Percentiles rank a stretch among this genome's conserved stretches.
These are phyloP conservation scores for Stemphylium vesicarium DNA, from an alignment of 2,329 filamentous ascomycete species.

Conservation along the genomic window DNA sequence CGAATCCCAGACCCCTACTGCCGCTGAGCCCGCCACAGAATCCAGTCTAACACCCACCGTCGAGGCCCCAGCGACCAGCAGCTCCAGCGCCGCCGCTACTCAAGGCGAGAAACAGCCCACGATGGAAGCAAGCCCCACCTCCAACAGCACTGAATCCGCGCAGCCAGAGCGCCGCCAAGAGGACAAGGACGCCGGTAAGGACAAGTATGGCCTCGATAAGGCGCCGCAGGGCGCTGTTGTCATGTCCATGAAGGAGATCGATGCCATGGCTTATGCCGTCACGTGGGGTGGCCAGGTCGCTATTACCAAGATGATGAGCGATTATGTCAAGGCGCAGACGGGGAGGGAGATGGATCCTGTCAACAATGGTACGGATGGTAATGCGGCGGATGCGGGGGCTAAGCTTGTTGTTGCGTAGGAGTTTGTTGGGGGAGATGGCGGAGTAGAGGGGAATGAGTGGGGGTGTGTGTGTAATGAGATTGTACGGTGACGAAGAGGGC, in stretches of 20 bases:
- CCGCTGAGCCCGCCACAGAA: not conserved
- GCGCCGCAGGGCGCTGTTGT: constrained; percentile 35
- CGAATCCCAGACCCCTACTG: constrained; percentile 2
- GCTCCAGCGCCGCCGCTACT: constrained; percentile 2
- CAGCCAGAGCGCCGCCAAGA: constrained; percentile 29
- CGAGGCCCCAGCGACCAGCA: not conserved
- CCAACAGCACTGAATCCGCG: constrained; percentile 22
- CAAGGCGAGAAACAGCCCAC: constrained; percentile 10
- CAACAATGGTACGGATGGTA: not conserved
- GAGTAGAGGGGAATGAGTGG: no score
- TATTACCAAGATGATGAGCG: constrained; percentile 45
- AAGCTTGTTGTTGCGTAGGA: constrained; percentile 1
- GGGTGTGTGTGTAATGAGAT: constrained; percentile 1
- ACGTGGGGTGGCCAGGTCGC: constrained; percentile 40
- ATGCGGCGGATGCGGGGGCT: not conserved
- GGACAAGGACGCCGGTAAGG: constrained; percentile 13
- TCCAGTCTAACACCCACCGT: not conserved
- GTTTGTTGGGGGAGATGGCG: not conserved
- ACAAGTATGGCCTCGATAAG: constrained; percentile 27
- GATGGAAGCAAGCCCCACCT: constrained; percentile 6
- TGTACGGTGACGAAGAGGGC: not conserved
- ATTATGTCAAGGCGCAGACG: constrained; percentile 39
- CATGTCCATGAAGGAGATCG: constrained; percentile 45
- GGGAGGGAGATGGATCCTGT: constrained; percentile 18
- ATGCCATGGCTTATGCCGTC: constrained; percentile 37